Percentiles rank a stretch among this genome's conserved stretches.
phyloP scores from a whole-genome alignment of 1,284 basidiomycete species.

The Inonotus hispidus region DNA sequence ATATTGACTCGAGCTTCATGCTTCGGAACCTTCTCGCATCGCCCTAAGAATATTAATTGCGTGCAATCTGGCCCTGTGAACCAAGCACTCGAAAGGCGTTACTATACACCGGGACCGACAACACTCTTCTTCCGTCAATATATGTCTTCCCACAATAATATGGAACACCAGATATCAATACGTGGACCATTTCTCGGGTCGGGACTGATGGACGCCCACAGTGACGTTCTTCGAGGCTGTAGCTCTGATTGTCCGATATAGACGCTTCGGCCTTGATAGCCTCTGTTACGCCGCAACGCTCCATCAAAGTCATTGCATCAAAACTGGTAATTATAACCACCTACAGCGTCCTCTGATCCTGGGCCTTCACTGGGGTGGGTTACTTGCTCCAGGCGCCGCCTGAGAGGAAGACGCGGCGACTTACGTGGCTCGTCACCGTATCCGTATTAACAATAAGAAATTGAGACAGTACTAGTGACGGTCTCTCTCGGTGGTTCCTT shows the following conservation, averaged over 20 bases:
- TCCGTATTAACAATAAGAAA: neutral
- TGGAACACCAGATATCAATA: neutral
- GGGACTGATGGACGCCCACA: neutral
- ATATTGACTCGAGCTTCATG: neutral
- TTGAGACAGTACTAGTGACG: neutral
- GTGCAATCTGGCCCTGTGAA: neutral
- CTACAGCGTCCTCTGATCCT: neutral
- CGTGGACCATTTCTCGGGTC: neutral
- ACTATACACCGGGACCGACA: neutral
- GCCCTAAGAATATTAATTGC: neutral
- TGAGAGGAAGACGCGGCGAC: too few relatives aligned
- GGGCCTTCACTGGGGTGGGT: neutral
- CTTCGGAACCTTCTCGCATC: neutral
- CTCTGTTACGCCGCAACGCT: neutral
- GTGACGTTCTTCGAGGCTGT: neutral
- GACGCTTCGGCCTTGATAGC: neutral
- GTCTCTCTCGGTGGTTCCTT: neutral
- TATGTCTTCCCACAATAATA: constrained; percentile 1
- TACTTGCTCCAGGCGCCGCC: neutral
- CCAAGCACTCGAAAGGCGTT: neutral
- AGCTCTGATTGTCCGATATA: neutral
- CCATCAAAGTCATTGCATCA: neutral
- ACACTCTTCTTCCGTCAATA: neutral
- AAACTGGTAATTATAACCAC: neutral
- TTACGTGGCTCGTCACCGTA: neutral